Evolutionary conservation across 108 stramenopile genomes (phyloP).

Genomic region (Nannochloropsis gaditana): DNA sequence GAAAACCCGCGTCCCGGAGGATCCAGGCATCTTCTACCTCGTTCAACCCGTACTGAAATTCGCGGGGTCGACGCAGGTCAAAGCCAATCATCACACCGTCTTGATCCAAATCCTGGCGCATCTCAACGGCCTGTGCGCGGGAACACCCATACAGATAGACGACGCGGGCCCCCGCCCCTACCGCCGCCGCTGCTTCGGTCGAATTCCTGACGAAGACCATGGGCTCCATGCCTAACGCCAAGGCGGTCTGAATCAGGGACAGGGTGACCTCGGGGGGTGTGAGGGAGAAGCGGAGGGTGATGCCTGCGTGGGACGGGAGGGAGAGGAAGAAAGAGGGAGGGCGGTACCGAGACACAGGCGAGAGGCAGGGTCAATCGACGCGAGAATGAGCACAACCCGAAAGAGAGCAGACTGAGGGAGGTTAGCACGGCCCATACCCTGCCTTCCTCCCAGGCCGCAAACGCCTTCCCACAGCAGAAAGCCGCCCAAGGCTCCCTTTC

Average conservation of each 20-base stretch:
- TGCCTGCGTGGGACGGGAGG: background rate
- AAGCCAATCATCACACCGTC: background rate
- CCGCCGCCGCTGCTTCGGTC: background rate
- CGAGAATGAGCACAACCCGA: no score
- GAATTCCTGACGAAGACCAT: background rate
- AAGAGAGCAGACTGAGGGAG: no score
- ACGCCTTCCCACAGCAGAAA: no score
- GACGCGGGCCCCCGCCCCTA: background rate
- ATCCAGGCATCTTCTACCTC: background rate
- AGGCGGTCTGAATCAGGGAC: background rate
- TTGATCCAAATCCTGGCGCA: background rate
- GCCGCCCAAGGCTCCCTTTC: no score
- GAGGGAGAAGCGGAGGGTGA: conserved; percentile 5
- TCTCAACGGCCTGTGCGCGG: background rate
- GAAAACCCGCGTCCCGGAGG: background rate
- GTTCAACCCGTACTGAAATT: conserved; percentile 8
- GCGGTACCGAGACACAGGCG: background rate
- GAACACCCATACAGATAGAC: background rate
- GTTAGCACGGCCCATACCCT: no score
- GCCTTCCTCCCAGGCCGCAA: no score
- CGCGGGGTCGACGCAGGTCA: background rate
- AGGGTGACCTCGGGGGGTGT: background rate
- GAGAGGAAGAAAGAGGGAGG: background rate
- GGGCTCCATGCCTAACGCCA: background rate
- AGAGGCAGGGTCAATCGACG: no score